Evolutionary conservation across 768 basidiomycete species (phyloP), one percentile per base, ranked within the genome.

Genomic region (Rhodotorula kratochvilovae): DNA sequence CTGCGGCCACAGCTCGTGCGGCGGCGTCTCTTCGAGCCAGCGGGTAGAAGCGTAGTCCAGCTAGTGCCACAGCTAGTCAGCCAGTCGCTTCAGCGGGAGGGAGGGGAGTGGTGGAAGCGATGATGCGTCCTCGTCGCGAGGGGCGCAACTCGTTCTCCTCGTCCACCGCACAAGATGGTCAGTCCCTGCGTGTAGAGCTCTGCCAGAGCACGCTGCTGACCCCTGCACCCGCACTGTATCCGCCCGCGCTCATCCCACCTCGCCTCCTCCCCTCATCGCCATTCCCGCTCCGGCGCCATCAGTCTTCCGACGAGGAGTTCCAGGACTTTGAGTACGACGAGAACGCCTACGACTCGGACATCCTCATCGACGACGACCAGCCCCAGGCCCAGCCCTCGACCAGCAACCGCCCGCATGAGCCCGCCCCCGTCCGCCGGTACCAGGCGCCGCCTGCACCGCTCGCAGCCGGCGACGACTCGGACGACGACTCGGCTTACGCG

Each of bases 241-340:
- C 15, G 3, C n/a, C 51, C 16, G 12, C 13, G 2, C 23, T 27
- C 48, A 5, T 27, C n/a, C 51, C n/a, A 17, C 29, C 51, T 53
- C n/a, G 48, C n/a, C 27, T 8, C 48, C 48, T 21, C 25, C 48
- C 51, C 13, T 53, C 51, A 53, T 39, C 33, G 21, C 56, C 56
- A 36, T 33, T 59, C 16, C n/a, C 42, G 11, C 39, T 43, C 29
- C n/a, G 27, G 1, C 29, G 21, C 15, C 10, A 33, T 15, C 60
- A 61, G 45, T 61, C 60, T 33, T 67, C 66, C 16, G 73, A 74
- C 63, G 73, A 71, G 31, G 73, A 74, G 58, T 71, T 74, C 54
- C 66, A 71, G 12, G 68, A 73, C 61, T 65, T 70, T n/a, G 50
- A 56, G 21, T 67, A 51, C 31, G 70, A 63, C 70, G 67, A 71